Conservation (phyloP, 2,329 filamentous ascomycete genomes). For the Thelonectria discophora region DNA sequence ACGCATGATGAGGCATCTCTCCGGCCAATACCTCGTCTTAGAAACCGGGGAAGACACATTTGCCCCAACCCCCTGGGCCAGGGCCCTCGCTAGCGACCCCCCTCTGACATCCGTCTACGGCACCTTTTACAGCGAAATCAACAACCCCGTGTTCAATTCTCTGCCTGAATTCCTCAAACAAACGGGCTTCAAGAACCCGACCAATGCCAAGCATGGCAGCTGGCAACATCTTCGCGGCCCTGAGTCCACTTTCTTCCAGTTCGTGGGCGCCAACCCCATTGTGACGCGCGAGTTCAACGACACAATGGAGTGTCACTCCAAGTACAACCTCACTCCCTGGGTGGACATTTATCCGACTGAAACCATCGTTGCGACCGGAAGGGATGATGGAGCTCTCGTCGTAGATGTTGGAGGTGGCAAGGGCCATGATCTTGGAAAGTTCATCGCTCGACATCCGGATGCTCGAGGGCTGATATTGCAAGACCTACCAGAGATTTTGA, state of each 20-base stretch:
- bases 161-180: slow-evolving; percentile 46
- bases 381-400: slow-evolving; percentile 41
- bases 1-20: slow-evolving; percentile 48
- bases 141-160: slow-evolving; percentile 43
- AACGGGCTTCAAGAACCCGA: slow-evolving; percentile 47
- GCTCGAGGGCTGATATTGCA: slow-evolving; percentile 45
- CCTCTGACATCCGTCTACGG: slow-evolving; percentile 46
- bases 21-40: slow-evolving; percentile 47
- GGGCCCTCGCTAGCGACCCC: slow-evolving; percentile 41
- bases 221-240: slow-evolving; percentile 45
- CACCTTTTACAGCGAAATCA: slow-evolving; percentile 46
- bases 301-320: slow-evolving; percentile 51
- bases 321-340: slow-evolving; percentile 50
- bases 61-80: slow-evolving; percentile 46
- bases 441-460: slow-evolving; percentile 41
- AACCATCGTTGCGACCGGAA: slow-evolving; percentile 39
- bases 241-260: slow-evolving; percentile 44
- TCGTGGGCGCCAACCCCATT: slow-evolving; percentile 42
- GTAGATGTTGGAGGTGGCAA: slow-evolving; percentile 50
- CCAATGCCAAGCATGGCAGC: slow-evolving; percentile 44
- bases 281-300: slow-evolving; percentile 47
- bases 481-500: slow-evolving; percentile 47
- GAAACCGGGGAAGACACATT: slow-evolving; percentile 49
- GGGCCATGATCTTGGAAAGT: slow-evolving; percentile 49
- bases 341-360: slow-evolving; percentile 48